A percentile compares a stretch with the other conserved stretches of the same genome.
Evolutionary conservation across 2,329 filamentous ascomycete genomes (phyloP).

Genomic region (Sporothrix inflata): DNA sequence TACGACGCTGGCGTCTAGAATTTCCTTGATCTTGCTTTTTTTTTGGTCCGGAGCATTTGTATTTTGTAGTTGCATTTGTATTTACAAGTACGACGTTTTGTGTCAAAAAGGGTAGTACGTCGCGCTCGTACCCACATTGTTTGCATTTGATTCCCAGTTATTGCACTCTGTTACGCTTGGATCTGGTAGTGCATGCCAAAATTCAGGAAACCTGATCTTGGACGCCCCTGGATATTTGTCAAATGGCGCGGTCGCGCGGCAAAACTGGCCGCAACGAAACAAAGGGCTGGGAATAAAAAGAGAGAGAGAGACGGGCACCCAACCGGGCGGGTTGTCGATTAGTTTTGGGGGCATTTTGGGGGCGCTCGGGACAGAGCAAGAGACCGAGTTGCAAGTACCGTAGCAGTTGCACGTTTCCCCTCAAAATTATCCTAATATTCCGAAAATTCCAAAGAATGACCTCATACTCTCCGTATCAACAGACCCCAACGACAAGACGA

Average conservation of each 20-base stretch:
- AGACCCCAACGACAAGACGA: not conserved
- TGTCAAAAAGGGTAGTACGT: not conserved
- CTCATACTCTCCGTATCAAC: slow-evolving; percentile 3
- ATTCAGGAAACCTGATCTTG: not conserved
- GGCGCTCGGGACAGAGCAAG: not conserved
- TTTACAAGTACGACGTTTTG: no score
- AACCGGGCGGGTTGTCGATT: slow-evolving; percentile 5
- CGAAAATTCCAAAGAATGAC: slow-evolving; percentile 8
- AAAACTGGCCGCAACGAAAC: not conserved
- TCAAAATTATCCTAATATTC: not conserved
- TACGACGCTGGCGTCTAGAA: slow-evolving; percentile 1
- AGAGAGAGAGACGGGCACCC: not conserved
- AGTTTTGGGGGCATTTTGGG: not conserved
- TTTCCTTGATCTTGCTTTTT: no score
- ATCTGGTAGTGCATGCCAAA: not conserved
- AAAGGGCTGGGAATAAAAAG: not conserved
- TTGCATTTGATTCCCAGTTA: not conserved
- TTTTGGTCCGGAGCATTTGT: no score
- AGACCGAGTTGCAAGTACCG: not conserved
- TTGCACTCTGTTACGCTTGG: not conserved
- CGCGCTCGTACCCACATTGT: not conserved
- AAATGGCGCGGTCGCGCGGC: not conserved
- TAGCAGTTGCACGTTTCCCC: not conserved
- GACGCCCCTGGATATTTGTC: not conserved
- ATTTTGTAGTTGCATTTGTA: no score